Conservation (phyloP, 2,329 filamentous ascomycete species). For the Ascochyta pisi region DNA sequence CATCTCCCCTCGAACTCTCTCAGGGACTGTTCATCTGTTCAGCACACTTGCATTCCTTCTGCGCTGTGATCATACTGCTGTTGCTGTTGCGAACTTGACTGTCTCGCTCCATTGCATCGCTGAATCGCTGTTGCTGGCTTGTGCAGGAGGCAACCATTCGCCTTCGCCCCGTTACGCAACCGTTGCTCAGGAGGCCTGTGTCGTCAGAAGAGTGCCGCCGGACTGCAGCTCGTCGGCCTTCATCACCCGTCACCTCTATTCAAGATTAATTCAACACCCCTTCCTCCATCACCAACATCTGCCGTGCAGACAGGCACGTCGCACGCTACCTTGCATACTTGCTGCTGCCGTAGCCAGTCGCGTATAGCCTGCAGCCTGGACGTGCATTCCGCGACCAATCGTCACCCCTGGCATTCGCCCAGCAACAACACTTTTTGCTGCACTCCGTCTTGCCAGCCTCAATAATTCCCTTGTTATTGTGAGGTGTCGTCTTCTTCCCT, state of each 20-base stretch:
- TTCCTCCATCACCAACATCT: slow-evolving; percentile 12
- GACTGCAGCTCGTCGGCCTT: slow-evolving; percentile 19
- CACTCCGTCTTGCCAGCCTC: slow-evolving; percentile 33
- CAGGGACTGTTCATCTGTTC: slow-evolving; percentile 31
- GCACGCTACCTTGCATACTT: slow-evolving; percentile 38
- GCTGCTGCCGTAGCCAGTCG: slow-evolving; percentile 31
- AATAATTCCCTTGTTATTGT: slow-evolving; percentile 30
- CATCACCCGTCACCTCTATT: slow-evolving; percentile 19
- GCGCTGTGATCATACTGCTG: slow-evolving; percentile 26
- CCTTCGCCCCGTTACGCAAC: slow-evolving; percentile 37
- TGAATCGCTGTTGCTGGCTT: slow-evolving; percentile 16
- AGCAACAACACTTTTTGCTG: slow-evolving; percentile 40
- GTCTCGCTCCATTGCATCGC: slow-evolving; percentile 24
- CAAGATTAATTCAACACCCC: slow-evolving; percentile 22
- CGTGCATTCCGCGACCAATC: slow-evolving; percentile 47
- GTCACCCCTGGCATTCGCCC: slow-evolving; percentile 38
- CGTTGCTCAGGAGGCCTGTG: slow-evolving; percentile 41
- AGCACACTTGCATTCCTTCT: slow-evolving; percentile 22
- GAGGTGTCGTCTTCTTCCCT: slow-evolving; percentile 8
- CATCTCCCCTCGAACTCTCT: slow-evolving; percentile 29
- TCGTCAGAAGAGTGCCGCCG: slow-evolving; percentile 30
- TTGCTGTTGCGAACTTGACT: slow-evolving; percentile 25
- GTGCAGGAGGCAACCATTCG: slow-evolving; percentile 29
- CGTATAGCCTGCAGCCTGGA: slow-evolving; percentile 37
- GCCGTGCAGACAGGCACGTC: slow-evolving; percentile 38